Percentiles rank a stretch among this genome's conserved stretches.
Evolutionary conservation across 345 rosid genomes (phyloP).

Genomic region (Linum trigynum): DNA sequence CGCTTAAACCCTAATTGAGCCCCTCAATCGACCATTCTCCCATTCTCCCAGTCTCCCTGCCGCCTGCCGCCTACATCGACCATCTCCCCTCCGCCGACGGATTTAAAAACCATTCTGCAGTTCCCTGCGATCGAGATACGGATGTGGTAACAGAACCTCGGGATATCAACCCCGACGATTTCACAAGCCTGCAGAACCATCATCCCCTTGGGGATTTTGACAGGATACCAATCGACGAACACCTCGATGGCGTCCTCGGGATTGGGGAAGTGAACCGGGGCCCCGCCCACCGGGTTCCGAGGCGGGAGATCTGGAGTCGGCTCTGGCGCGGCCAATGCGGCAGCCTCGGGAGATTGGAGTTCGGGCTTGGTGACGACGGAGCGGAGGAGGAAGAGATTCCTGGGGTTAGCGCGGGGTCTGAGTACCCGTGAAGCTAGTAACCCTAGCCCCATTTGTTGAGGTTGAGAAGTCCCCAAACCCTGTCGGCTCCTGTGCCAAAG

Average conservation of each 20-base stretch:
- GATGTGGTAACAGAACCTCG: constrained; percentile 85
- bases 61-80: too few species aligned
- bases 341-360: constrained; percentile 70
- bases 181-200: constrained; percentile 96
- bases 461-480: too few species aligned
- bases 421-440: constrained; percentile 61
- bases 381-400: constrained; percentile 31
- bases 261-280: constrained; percentile 62
- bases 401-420: constrained; percentile 23
- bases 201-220: constrained; percentile 94
- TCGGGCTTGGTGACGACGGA: constrained; percentile 62
- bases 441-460: constrained; percentile 80
- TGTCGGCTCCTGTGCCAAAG: too few species aligned
- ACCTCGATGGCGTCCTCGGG: constrained; percentile 98
- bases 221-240: constrained; percentile 81
- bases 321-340: constrained; percentile 38
- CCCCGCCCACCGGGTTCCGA: constrained; percentile 70
- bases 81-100: too few species aligned
- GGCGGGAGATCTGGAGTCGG: constrained; percentile 44
- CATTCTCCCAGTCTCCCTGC: too few species aligned
- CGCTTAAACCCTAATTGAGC: too few species aligned
- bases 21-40: too few species aligned
- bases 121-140: constrained; percentile 95
- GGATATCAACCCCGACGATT: constrained; percentile 97
- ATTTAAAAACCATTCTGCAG: constrained; percentile 98